Evolutionary conservation across 2,329 filamentous ascomycete genomes (phyloP).

Genomic region (Chaetomiaceae sp.): DNA sequence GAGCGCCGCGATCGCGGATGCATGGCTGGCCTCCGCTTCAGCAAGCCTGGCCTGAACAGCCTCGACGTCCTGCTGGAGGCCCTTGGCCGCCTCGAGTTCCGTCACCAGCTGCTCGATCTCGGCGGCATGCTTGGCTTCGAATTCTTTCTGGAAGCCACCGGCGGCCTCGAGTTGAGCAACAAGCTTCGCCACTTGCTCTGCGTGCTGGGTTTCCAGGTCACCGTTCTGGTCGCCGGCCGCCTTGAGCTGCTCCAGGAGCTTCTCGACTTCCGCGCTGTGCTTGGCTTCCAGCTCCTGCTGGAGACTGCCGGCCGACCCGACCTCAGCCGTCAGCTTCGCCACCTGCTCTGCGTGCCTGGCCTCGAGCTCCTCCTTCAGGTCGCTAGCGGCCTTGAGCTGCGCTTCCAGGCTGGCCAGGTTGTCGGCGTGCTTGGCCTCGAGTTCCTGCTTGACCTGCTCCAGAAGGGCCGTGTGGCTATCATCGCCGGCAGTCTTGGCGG

Average conservation of each 20-base stretch:
- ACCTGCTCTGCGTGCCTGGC: slow-evolving; percentile 33
- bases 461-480: slow-evolving; percentile 25
- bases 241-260: slow-evolving; percentile 31
- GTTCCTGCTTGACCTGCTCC: slow-evolving; percentile 27
- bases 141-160: slow-evolving; percentile 29
- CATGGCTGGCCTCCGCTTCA: slow-evolving; percentile 33
- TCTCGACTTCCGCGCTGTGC: slow-evolving; percentile 31
- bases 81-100: slow-evolving; percentile 33
- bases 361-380: slow-evolving; percentile 18
- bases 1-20: slow-evolving; percentile 34
- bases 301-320: slow-evolving; percentile 23
- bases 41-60: slow-evolving; percentile 31
- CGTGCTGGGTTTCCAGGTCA: slow-evolving; percentile 30
- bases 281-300: slow-evolving; percentile 27
- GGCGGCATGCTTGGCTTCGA: slow-evolving; percentile 30
- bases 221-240: slow-evolving; percentile 29
- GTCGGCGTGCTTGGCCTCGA: slow-evolving; percentile 30
- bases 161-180: slow-evolving; percentile 31
- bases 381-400: slow-evolving; percentile 33
- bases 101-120: slow-evolving; percentile 29
- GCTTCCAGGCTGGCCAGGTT: slow-evolving; percentile 29
- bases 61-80: slow-evolving; percentile 17
- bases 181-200: slow-evolving; percentile 28
- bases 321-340: slow-evolving; percentile 28
- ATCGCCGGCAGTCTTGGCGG: slow-evolving; percentile 26